phyloP scores from a whole-genome alignment of 1,284 basidiomycete species.

The Trametes versicolor region DNA sequence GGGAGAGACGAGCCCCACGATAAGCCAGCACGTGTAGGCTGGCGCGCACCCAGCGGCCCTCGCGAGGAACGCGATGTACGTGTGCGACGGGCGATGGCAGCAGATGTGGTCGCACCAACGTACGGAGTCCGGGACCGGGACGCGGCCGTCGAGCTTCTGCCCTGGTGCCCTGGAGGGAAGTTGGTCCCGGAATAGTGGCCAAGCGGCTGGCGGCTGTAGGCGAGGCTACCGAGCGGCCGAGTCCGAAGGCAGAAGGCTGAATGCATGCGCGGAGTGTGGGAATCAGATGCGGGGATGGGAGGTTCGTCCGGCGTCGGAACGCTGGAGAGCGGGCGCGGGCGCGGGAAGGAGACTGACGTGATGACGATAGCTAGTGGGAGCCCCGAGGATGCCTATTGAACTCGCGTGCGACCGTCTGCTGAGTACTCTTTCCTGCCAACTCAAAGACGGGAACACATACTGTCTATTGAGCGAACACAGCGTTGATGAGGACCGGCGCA shows the following conservation, averaged over 20 bases:
- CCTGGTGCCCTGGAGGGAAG: conserved; percentile 6
- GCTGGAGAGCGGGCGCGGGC: conserved; percentile 8
- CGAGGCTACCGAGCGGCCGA: conserved; percentile 24
- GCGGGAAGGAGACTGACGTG: conserved; percentile 14
- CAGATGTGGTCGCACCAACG: background rate
- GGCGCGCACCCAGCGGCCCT: conserved; percentile 3
- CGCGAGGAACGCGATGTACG: conserved; percentile 20
- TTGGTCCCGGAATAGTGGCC: conserved; percentile 20
- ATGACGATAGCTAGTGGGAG: conserved; percentile 12
- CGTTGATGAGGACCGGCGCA: conserved; percentile 1
- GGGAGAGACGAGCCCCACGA: conserved; percentile 25
- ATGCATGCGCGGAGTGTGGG: conserved; percentile 1
- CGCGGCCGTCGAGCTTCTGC: conserved; percentile 6
- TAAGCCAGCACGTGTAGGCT: conserved; percentile 33
- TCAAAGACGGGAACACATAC: background rate
- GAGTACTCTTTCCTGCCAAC: background rate
- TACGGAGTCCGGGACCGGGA: conserved; percentile 21
- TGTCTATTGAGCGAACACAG: background rate
- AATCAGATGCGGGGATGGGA: conserved; percentile 12
- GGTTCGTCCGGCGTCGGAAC: conserved; percentile 21
- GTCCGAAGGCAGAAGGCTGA: conserved; percentile 13
- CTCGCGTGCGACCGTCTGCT: conserved; percentile 10
- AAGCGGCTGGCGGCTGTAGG: background rate
- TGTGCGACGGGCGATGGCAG: conserved; percentile 18
- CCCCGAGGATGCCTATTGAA: conserved; percentile 10